Base-by-base conservation (phyloP, 306 rosid genomes). In the Quercus gilva region DNA sequence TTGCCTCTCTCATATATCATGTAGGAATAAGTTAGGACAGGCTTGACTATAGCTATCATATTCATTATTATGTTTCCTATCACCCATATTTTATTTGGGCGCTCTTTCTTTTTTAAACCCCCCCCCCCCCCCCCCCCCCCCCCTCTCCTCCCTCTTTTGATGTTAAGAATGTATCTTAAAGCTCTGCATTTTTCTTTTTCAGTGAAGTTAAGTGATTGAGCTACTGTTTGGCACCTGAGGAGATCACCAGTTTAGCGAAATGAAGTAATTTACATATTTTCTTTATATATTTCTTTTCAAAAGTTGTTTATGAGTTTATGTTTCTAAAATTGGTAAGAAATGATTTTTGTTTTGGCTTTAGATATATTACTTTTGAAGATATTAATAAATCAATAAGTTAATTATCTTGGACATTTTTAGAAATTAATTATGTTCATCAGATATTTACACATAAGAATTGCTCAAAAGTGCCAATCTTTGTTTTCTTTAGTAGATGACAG, bases 181-280 rank as follows among this genome's bases (percentile, higher is more conserved):
- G 23, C 41, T 67, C 76, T 9, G 51, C 43, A 26, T 75, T 65
- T 79, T 51, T 49, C 10, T 81, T 75, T 74, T 82, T n/a, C 92
- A 87, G 94, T 73, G 83, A 85, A 74, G 55, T 82, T 77, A 69
- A 78, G 83, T 73, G 55, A 70, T 78, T 73, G 69, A 82, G 43
- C 68, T 82, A 81, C 82, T 86, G 43, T 78, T 65, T 70, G 37
- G 73, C 74, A 74, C 65, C 79, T 71, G 82, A 77, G 77, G 88
- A 79, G 79, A 76, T 87, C 71, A 59, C 67, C 78, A 11, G 73
- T 76, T 79, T 77, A 9, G 79, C 81, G 79, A 76, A 85, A 92
- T 90, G 96, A 90, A 82, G 97, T 92, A 90, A 82, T 82, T 33
- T 37, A 19, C 52, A 33, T 35, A 10, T 18, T 33, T 37, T 65